These are phyloP conservation scores for Emericellopsis atlantica DNA, from an alignment of 2,329 filamentous ascomycete genomes.

Conservation along the genomic window DNA sequence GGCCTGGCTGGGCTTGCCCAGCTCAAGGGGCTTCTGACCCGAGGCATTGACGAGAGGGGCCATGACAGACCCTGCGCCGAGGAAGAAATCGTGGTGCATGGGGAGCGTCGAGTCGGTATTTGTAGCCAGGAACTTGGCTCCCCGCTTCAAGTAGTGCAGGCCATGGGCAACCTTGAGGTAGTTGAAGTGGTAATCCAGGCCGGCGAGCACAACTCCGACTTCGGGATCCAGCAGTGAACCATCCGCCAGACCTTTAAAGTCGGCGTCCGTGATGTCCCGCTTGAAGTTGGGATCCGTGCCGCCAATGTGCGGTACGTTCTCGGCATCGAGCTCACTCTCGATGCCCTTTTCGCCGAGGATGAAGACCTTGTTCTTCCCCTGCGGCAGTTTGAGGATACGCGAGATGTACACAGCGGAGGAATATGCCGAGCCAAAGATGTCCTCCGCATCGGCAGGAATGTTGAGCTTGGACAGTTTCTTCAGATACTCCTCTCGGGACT, in stretches of 20 bases:
- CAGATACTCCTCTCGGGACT: conserved; percentile 83
- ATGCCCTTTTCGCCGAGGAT: conserved; percentile 86
- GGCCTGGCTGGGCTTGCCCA: conserved; percentile 93
- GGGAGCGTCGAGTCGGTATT: conserved; percentile 89
- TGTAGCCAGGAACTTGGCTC: conserved; percentile 81
- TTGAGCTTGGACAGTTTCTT: conserved; percentile 77
- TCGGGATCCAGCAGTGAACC: conserved; percentile 69
- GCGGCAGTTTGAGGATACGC: conserved; percentile 70
- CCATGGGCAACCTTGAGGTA: conserved; percentile 83
- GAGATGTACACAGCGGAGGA: conserved; percentile 92
- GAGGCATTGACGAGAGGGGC: conserved; percentile 67
- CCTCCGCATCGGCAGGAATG: conserved; percentile 70
- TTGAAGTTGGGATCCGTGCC: conserved; percentile 72
- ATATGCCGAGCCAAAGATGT: conserved; percentile 94
- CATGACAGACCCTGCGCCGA: conserved; percentile 75
- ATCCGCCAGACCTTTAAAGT: conserved; percentile 69
- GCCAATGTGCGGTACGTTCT: conserved; percentile 69
- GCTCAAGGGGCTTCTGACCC: conserved; percentile 54
- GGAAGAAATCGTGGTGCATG: conserved; percentile 70
- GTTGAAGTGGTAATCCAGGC: conserved; percentile 88
- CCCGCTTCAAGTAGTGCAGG: conserved; percentile 72
- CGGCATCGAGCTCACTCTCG: conserved; percentile 72
- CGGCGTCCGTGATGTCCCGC: conserved; percentile 66
- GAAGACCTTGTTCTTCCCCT: conserved; percentile 83
- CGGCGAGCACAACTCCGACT: conserved; percentile 79